Percentiles rank a stretch among this genome's conserved stretches.
These are phyloP conservation scores for Syncephalastrum contaminatum DNA, from an alignment of 371 early-diverging fungal genomes.

Conservation along the genomic window DNA sequence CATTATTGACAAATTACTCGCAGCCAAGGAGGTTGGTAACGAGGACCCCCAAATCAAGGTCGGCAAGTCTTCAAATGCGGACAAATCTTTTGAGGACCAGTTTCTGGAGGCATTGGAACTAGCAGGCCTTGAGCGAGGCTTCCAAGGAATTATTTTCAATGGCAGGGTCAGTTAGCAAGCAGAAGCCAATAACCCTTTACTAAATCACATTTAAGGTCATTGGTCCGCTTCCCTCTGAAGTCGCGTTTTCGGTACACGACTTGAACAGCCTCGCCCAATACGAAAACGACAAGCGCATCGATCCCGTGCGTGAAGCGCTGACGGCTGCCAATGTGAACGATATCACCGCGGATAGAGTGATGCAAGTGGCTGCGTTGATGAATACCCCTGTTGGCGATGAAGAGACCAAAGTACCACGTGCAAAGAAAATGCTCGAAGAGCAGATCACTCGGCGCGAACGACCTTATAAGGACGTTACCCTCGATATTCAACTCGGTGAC, in stretches of 20 bases:
- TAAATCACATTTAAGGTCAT: conserved; percentile 26
- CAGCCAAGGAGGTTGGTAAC: no score
- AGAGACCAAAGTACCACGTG: background rate
- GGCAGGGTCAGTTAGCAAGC: conserved; percentile 28
- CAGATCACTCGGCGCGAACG: conserved; percentile 18
- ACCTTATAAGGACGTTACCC: conserved; percentile 17
- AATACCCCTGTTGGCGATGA: no score
- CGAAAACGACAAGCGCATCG: conserved; percentile 46
- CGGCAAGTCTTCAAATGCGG: no score
- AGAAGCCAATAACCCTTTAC: background rate
- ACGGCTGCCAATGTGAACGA: background rate
- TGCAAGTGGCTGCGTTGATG: no score
- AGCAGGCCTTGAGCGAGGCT: conserved; percentile 22
- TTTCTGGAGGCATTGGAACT: conserved; percentile 6
- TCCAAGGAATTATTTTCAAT: conserved; percentile 34
- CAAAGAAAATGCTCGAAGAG: background rate
- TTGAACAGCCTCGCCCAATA: conserved; percentile 42
- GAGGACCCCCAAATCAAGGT: no score
- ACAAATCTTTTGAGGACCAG: no score
- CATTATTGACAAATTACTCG: no score
- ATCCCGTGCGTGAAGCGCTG: conserved; percentile 24
- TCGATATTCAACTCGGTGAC: conserved; percentile 27
- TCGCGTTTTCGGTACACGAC: conserved; percentile 47
- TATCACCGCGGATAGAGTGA: background rate
- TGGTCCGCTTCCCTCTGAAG: conserved; percentile 46